phyloP scores from a whole-genome alignment of 768 basidiomycete genomes.

The Coprinopsis cinerea region DNA sequence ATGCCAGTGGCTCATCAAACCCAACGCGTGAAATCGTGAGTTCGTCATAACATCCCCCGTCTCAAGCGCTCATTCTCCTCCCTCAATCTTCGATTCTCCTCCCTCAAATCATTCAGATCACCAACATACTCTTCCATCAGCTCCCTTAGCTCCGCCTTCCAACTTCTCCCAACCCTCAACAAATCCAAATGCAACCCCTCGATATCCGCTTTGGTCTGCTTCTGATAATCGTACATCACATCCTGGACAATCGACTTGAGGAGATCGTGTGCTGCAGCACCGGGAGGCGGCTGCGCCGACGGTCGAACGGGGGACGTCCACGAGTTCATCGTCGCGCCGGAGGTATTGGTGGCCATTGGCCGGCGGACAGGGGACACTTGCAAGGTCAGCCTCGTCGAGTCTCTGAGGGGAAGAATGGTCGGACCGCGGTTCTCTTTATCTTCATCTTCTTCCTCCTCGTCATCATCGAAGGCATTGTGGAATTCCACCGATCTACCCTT shows the following conservation, averaged over 20 bases:
- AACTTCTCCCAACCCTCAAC: conserved; percentile 62
- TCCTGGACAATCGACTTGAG: conserved; percentile 62
- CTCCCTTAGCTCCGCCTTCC: conserved; percentile 58
- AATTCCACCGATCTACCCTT: not conserved
- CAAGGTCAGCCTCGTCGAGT: conserved; percentile 28
- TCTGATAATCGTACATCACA: conserved; percentile 67
- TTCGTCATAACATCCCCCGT: conserved; percentile 21
- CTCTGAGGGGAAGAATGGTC: conserved; percentile 18
- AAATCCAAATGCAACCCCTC: conserved; percentile 70
- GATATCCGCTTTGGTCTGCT: conserved; percentile 67
- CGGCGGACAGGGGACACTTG: conserved; percentile 52
- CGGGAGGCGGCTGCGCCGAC: conserved; percentile 29
- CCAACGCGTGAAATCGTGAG: not conserved
- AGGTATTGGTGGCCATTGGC: conserved; percentile 16
- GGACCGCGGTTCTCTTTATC: conserved; percentile 12
- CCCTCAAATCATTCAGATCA: conserved; percentile 52
- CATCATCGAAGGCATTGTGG: not conserved
- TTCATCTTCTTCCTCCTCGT: conserved; percentile 8
- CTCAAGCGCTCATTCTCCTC: conserved; percentile 64
- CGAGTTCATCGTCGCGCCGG: conserved; percentile 5
- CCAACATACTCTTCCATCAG: conserved; percentile 57
- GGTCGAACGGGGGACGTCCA: conserved; percentile 30
- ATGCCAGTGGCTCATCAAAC: not conserved
- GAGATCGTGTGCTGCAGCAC: conserved; percentile 44
- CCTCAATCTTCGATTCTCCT: conserved; percentile 61